Base-by-base conservation (phyloP, 2,329 filamentous ascomycete genomes). In the Dothistroma pini region DNA sequence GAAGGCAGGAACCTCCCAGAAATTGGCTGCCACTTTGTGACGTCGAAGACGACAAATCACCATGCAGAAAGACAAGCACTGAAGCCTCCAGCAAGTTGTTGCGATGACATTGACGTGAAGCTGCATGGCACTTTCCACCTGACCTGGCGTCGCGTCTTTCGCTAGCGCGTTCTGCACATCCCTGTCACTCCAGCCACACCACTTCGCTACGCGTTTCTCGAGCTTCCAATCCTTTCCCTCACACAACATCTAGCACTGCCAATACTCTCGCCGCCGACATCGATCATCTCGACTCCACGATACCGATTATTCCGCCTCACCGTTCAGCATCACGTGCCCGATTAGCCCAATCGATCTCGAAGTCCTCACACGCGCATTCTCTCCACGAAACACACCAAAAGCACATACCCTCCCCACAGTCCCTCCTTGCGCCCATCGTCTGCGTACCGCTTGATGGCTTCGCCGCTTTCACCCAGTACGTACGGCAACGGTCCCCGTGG, bases 381-480 rank as follows among this genome's bases (percentile, higher is more conserved):
- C 71, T 78, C 76, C 78, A 70, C 76, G 29, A 80, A 82, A 73
- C 64, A 74, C 32, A 71, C 67, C 66, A 69, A 63, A 65, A 72
- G 89, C 90, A 89, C 83, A 79, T 80, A 86, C 89, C 87, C 87
- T 86, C 88, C 84, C 81, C 75, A 89, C 83, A 91, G 90, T 91
- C 84, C 31, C 84, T 87, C 87, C 89, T 86, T 83, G 80, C 80
- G 81, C 64, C 81, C 80, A 79, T 88, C 87, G 87, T 88, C 84
- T 84, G 70, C 81, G 85, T 38, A 34, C 83, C 84, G 86, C 86
- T 82, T 84, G 80, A 56, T 49, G 61, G 66, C 63, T 62, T 66
- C 59, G 60, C 63, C 59, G 60, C 62, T 50, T 51, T 32, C 50
- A 56, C 29, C 1, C 55, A 56, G 50, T 53, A 38, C 49, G 34